A percentile compares a stretch with the other conserved stretches of the same genome.
Evolutionary conservation across 108 stramenopile genomes (phyloP).

Genomic region (Conticribra guillardii): DNA sequence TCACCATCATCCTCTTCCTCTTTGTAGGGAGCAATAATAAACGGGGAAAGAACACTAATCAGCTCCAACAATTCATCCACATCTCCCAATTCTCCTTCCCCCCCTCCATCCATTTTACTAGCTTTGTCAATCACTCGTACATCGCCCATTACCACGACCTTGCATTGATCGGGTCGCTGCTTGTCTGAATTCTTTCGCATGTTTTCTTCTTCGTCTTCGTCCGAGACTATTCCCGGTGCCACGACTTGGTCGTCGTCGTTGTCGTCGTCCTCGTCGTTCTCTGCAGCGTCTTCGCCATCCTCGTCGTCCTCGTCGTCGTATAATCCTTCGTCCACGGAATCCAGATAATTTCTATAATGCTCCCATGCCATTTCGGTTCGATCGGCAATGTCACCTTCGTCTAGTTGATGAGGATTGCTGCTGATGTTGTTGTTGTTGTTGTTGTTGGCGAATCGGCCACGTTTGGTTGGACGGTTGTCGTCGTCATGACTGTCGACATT

Average conservation of each 20-base stretch:
- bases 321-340: slow-evolving; percentile 42
- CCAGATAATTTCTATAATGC: slow-evolving; percentile 67
- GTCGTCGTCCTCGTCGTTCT: slow-evolving; percentile 9
- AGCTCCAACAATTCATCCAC: slow-evolving; percentile 73
- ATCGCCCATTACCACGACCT: neutral
- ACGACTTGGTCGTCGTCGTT: slow-evolving; percentile 50
- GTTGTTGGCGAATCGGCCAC: no score
- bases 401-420: neutral
- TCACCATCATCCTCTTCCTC: neutral
- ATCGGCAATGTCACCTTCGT: neutral
- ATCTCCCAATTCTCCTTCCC: no score
- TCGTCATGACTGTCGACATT: neutral
- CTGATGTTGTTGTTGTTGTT: neutral
- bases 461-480: no score
- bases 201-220: slow-evolving; percentile 12
- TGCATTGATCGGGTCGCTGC: neutral
- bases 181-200: slow-evolving; percentile 9
- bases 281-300: neutral
- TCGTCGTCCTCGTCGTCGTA: neutral
- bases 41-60: slow-evolving; percentile 28
- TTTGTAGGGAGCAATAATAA: neutral
- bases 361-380: slow-evolving; percentile 46
- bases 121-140: neutral
- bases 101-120: no score
- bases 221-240: neutral